A percentile compares a stretch with the other conserved stretches of the same genome.
phyloP scores from a whole-genome alignment of 1,284 basidiomycete species.

The Cryptococcus amylolentus region DNA sequence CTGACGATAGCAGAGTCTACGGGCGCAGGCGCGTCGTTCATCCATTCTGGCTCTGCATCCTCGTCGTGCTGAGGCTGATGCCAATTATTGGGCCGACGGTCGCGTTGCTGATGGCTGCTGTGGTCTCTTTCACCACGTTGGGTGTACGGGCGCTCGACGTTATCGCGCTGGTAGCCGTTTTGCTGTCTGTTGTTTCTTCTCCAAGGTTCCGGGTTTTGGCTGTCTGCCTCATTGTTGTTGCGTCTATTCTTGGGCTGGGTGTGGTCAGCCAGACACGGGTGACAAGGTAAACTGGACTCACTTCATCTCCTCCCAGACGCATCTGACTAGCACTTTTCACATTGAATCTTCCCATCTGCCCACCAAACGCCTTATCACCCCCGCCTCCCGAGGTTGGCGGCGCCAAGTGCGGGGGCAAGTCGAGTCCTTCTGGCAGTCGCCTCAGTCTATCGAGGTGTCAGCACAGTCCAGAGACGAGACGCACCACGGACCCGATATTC shows the following conservation, averaged over 20 bases:
- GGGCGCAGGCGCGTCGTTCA: slow-evolving; percentile 31
- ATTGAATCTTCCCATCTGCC: slow-evolving; percentile 38
- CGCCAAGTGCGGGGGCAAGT: slow-evolving; percentile 9
- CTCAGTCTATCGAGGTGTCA: slow-evolving; percentile 14
- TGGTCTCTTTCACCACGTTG: neutral
- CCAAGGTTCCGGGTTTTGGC: slow-evolving; percentile 13
- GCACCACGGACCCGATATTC: slow-evolving; percentile 33
- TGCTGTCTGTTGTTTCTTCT: slow-evolving; percentile 2
- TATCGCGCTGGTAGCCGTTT: slow-evolving; percentile 3
- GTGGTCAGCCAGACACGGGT: neutral
- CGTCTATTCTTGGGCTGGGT: slow-evolving; percentile 6
- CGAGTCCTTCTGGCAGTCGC: slow-evolving; percentile 17
- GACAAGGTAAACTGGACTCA: neutral
- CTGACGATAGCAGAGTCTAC: slow-evolving; percentile 29
- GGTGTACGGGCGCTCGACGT: neutral
- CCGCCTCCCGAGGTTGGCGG: neutral
- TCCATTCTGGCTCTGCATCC: slow-evolving; percentile 41
- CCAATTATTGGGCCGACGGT: slow-evolving; percentile 6
- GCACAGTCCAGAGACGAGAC: neutral
- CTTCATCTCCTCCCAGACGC: slow-evolving; percentile 30
- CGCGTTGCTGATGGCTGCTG: neutral
- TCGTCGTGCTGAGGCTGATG: slow-evolving; percentile 24
- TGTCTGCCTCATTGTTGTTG: slow-evolving; percentile 2
- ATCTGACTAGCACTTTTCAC: slow-evolving; percentile 23
- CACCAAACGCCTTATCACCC: slow-evolving; percentile 9